Percentiles rank a stretch among this genome's conserved stretches.
Conservation (phyloP, 2,329 filamentous ascomycete genomes). For the Lasiodiplodia hormozganensis region DNA sequence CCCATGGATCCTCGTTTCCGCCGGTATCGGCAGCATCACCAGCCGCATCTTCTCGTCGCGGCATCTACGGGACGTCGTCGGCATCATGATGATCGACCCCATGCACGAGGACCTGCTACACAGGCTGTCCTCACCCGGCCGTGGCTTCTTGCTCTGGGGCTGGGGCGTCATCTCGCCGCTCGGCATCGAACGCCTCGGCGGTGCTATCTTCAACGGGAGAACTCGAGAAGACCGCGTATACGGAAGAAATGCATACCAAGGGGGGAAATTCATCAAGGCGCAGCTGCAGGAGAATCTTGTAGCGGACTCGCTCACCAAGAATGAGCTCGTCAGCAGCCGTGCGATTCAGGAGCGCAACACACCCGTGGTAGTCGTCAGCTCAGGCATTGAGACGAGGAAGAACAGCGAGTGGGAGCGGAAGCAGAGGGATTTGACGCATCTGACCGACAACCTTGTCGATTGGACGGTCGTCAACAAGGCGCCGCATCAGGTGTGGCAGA, state of each 20-base stretch:
- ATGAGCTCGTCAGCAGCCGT: conserved; percentile 79
- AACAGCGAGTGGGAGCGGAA: conserved; percentile 80
- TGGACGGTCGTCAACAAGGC: conserved; percentile 91
- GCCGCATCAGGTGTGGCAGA: conserved; percentile 86
- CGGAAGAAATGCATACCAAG: conserved; percentile 78
- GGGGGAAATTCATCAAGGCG: conserved; percentile 84
- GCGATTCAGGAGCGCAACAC: conserved; percentile 80
- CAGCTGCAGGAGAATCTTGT: conserved; percentile 93
- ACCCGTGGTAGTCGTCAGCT: conserved; percentile 82
- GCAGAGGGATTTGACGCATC: conserved; percentile 80
- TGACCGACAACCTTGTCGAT: conserved; percentile 78
- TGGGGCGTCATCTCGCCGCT: conserved; percentile 86
- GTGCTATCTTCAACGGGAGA: conserved; percentile 82
- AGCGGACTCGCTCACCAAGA: conserved; percentile 80
- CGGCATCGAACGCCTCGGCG: conserved; percentile 79
- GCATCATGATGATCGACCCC: conserved; percentile 84
- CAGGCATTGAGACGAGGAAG: conserved; percentile 71
- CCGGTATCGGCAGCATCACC: conserved; percentile 87
- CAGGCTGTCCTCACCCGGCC: conserved; percentile 68
- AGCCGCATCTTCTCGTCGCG: conserved; percentile 89
- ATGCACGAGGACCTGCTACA: conserved; percentile 86
- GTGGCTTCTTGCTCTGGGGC: conserved; percentile 86
- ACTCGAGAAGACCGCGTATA: conserved; percentile 84
- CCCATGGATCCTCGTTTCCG: conserved; percentile 86
- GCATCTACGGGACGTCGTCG: conserved; percentile 75